Evolutionary conservation across 805 yeast genomes (phyloP).

Genomic region (Ogataea trehaloabstinens): DNA sequence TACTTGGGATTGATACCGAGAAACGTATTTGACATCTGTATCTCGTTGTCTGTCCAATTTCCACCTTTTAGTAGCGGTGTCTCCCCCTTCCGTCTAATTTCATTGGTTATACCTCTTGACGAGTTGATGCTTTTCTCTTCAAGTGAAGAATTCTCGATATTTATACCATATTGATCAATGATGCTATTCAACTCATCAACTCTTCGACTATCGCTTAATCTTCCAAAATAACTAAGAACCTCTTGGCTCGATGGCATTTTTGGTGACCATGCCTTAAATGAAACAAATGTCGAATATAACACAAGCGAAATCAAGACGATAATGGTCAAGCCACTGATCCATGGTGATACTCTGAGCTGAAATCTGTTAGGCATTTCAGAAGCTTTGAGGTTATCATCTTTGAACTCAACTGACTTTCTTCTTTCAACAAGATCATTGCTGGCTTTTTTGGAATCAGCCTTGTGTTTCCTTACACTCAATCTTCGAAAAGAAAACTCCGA

Average conservation of each 20-base stretch:
- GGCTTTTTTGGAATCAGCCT: constrained; percentile 5
- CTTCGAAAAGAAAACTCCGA: constrained; percentile 19
- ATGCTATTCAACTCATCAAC: constrained; percentile 10
- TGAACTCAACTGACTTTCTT: constrained; percentile 17
- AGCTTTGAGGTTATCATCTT: constrained; percentile 1
- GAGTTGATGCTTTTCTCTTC: not conserved
- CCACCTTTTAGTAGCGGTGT: not conserved
- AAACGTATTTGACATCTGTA: constrained; percentile 21
- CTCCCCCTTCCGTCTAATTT: not conserved
- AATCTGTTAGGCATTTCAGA: constrained; percentile 1
- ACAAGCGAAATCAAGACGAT: constrained; percentile 9
- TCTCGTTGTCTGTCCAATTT: not conserved
- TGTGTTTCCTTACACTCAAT: constrained; percentile 13
- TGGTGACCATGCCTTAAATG: constrained; percentile 15
- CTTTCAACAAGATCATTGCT: constrained; percentile 9
- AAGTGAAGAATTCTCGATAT: not conserved
- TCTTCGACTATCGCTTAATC: constrained; percentile 9
- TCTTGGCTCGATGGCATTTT: constrained; percentile 8
- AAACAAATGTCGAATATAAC: constrained; percentile 12
- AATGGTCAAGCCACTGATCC: constrained; percentile 8
- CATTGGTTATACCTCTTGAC: not conserved
- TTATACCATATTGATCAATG: constrained; percentile 4
- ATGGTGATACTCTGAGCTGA: constrained; percentile 9
- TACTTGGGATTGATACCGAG: constrained; percentile 34
- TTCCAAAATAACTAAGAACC: constrained; percentile 10